These are phyloP conservation scores for Esteya vermicola DNA, from an alignment of 2,329 filamentous ascomycete species.

Conservation along the genomic window DNA sequence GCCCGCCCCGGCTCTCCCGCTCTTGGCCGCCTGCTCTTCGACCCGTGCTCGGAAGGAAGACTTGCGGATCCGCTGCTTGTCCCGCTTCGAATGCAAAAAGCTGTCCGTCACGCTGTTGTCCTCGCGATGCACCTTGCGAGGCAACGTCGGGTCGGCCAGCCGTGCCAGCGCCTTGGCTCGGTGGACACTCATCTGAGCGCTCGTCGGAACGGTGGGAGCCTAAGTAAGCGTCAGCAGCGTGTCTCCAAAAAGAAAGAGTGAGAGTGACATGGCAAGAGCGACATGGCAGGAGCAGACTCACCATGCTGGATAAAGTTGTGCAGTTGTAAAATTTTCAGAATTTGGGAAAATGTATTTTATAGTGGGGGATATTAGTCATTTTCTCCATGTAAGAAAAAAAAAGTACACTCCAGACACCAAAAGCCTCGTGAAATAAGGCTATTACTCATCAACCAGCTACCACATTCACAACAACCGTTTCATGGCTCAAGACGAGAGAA, in stretches of 20 bases:
- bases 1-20: neutral
- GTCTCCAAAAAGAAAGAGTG: neutral
- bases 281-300: too few species aligned
- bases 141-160: constrained; percentile 34
- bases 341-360: too few species aligned
- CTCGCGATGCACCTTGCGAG: constrained; percentile 36
- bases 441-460: too few species aligned
- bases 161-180: constrained; percentile 38
- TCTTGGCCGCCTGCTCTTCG: constrained; percentile 33
- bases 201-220: constrained; percentile 13
- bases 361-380: too few species aligned
- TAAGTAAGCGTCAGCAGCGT: too few species aligned
- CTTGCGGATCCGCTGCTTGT: constrained; percentile 74
- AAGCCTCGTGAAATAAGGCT: too few species aligned
- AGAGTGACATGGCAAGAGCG: too few species aligned
- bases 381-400: too few species aligned
- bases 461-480: too few species aligned
- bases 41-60: constrained; percentile 67
- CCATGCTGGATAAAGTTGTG: too few species aligned
- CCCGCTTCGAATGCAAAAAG: constrained; percentile 63
- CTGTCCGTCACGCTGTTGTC: constrained; percentile 35
- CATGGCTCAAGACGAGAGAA: neutral
- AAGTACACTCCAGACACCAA: too few species aligned
- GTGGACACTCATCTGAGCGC: constrained; percentile 7
- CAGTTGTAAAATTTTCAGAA: too few species aligned